Conservation (phyloP, 441 rosid genomes). For the Omphalea diandra region DNA sequence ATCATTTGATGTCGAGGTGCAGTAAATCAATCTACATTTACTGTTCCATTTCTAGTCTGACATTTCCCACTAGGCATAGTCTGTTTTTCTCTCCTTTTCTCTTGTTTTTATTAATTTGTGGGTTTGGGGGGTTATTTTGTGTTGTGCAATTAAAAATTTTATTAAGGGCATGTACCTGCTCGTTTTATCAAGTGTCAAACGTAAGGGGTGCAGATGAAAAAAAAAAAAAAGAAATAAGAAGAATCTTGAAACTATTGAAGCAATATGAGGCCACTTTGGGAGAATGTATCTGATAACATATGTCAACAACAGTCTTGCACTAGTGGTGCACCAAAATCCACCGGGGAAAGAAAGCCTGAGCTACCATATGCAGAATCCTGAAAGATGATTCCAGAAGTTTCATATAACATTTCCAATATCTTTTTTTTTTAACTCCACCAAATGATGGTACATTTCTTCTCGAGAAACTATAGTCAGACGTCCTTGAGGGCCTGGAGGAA, state of each 20-base stretch:
- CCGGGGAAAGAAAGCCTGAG: neutral
- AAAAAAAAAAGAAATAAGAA: too few relatives aligned
- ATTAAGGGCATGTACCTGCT: neutral
- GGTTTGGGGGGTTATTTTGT: too few relatives aligned
- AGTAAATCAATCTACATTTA: neutral
- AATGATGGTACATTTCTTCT: neutral
- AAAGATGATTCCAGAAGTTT: neutral
- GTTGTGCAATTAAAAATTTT: too few relatives aligned
- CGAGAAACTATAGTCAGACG: neutral
- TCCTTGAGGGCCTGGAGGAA: neutral
- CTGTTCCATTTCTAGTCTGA: neutral
- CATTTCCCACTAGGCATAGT: neutral
- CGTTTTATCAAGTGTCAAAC: neutral
- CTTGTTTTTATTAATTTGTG: neutral
- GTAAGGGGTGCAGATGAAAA: neutral
- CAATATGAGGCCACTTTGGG: neutral
- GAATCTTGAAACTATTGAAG: neutral
- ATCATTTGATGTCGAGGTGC: conserved; percentile 8
- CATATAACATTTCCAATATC: neutral
- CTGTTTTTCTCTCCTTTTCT: neutral
- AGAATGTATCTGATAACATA: neutral
- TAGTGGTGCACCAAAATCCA: neutral
- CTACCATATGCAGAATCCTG: neutral
- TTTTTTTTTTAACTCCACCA: neutral
- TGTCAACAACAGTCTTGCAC: neutral